These are phyloP conservation scores for Annona squamosa DNA, from an alignment of 164 flowering plant species.

Conservation along the genomic window DNA sequence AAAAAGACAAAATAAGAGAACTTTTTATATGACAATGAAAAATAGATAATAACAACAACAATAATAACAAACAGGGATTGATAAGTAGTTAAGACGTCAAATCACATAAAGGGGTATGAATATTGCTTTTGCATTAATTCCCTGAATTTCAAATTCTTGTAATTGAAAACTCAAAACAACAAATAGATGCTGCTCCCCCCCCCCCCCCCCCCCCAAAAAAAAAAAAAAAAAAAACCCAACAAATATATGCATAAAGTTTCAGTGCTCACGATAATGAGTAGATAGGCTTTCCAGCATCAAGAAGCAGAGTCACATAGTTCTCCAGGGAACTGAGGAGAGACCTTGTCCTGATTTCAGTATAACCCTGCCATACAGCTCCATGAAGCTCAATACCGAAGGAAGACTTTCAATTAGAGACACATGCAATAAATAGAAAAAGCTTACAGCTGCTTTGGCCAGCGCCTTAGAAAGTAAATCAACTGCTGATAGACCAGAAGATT, in stretches of 20 bases:
- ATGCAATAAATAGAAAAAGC: slow-evolving; percentile 13
- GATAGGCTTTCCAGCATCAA: slow-evolving; percentile 69
- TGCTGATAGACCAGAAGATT: slow-evolving; percentile 55
- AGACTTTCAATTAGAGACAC: background rate
- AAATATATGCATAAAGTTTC: background rate
- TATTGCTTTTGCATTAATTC: too few relatives aligned
- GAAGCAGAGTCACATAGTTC: slow-evolving; percentile 62
- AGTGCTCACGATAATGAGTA: slow-evolving; percentile 66
- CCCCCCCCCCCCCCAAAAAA: too few relatives aligned
- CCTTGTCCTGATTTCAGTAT: slow-evolving; percentile 78
- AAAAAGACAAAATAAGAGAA: too few relatives aligned
- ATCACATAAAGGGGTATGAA: too few relatives aligned
- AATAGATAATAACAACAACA: too few relatives aligned
- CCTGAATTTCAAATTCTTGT: too few relatives aligned
- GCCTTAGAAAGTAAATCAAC: slow-evolving; percentile 90
- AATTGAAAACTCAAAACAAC: too few relatives aligned
- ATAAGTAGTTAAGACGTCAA: too few relatives aligned
- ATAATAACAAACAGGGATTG: too few relatives aligned
- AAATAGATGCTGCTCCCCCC: too few relatives aligned
- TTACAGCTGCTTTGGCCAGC: slow-evolving; percentile 81
- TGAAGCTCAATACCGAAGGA: background rate
- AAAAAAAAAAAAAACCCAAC: background rate
- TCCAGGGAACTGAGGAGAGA: slow-evolving; percentile 81
- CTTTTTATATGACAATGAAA: too few relatives aligned
- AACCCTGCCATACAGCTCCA: slow-evolving; percentile 51